Conservation (phyloP, 805 yeast genomes). For the Clavispora carvajalis region DNA sequence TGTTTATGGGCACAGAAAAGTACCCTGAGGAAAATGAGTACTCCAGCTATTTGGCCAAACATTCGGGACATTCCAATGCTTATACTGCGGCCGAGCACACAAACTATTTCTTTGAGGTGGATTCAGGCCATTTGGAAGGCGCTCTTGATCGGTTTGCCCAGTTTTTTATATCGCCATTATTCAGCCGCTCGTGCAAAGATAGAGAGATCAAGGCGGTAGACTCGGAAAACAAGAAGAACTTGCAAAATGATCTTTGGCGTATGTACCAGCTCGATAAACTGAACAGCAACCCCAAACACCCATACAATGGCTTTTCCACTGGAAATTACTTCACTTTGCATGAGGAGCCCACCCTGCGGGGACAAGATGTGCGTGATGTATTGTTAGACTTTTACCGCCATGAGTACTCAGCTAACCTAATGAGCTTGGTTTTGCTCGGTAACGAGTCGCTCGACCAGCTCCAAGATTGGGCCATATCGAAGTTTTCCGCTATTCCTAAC, state of each 20-base stretch:
- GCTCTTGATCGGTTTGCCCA: conserved; percentile 92
- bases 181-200: conserved; percentile 69
- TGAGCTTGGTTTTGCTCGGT: conserved; percentile 83
- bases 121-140: conserved; percentile 70
- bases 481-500: conserved; percentile 62
- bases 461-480: conserved; percentile 62
- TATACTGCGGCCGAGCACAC: conserved; percentile 87
- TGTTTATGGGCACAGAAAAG: conserved; percentile 75
- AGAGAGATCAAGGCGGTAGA: conserved; percentile 93
- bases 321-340: conserved; percentile 79
- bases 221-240: conserved; percentile 90
- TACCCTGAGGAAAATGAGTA: conserved; percentile 75
- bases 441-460: conserved; percentile 71
- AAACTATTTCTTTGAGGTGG: conserved; percentile 84
- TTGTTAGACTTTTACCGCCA: conserved; percentile 66
- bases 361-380: conserved; percentile 75
- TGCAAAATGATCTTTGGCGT: conserved; percentile 89
- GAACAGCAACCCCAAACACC: conserved; percentile 69
- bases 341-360: conserved; percentile 52
- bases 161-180: conserved; percentile 83
- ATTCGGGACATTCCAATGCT: conserved; percentile 89
- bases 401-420: conserved; percentile 78
- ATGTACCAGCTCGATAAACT: conserved; percentile 78
- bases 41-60: conserved; percentile 67
- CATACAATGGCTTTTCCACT: conserved; percentile 82